Base-by-base conservation (phyloP, 441 rosid species). In the Breynia disticha region DNA sequence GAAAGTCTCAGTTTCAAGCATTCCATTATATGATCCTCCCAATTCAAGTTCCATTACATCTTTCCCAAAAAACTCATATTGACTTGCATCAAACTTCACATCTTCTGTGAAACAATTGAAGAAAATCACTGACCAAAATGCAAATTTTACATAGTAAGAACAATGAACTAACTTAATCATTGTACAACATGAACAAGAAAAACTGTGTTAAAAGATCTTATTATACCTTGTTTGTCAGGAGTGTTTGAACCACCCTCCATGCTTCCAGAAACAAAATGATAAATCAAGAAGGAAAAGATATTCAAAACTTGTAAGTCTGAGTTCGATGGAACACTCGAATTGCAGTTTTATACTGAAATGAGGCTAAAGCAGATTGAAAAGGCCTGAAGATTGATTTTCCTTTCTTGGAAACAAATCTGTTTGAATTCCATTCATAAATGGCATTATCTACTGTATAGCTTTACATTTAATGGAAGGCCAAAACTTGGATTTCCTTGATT, bases 31-130 rank as follows among this genome's bases (percentile, higher is more conserved):
- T 7, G 44, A 17, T 14, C 13, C 37, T 32, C 18, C 64, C 19
- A 60, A 16, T 18, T 45, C 57, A 45, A 13, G 37, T 20, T 60
- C 57, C 45, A 32, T 20, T 28, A 51, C 63, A 44, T 45, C 52
- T 52, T 16, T 43, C 2, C 57, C 64, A 16, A 60, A 60, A 45
- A 60, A 52, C 8, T 52, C 57, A 19, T 60, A 52, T 44, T 60
- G 64, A 35, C 52, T 51, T 14, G 64, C 57, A 32, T 60, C 64
- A 52, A 60, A 60, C 44, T 44, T 45, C 19, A 43, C 16, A n/a
- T n/a, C 19, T 57, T 44, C 46, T 51, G 50, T 11, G 45, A 51
- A 15, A 32, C 24, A 1, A 56, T 28, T 22, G 20, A 32, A 28
- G 0, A 19, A 18, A 38, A 41, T 7, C 11, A 7, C n/a, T 2